Evolutionary conservation across 208 protist species (phyloP), one percentile per base, ranked within the genome.

Genomic region (Wallacemonas sp.): DNA sequence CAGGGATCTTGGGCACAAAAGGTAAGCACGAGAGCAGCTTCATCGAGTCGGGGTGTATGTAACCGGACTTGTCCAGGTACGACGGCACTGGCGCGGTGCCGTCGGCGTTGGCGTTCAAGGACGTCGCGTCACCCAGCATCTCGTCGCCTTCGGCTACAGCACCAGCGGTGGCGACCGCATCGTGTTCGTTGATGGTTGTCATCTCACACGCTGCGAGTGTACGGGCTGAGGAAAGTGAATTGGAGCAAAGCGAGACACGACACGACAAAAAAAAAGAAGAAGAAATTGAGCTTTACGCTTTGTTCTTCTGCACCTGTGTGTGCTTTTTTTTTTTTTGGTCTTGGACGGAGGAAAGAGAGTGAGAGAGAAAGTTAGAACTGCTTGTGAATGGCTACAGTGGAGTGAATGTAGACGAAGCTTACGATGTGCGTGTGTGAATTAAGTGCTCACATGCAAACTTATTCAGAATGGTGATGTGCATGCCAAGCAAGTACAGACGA

Each of bases 11-110:
- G 12, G 67, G 65, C 2, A 79, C 0, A 6, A 53, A 73, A 12
- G 77, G 77, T 2, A 59, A 54, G n/a, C 1, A 21, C 11, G 22
- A 28, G 49, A 86, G 82, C n/a, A 84, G 19, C 0, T 45, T 12
- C 14, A 41, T 59, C 2, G 80, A 76, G 8, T 74, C 67, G 14
- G 74, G 74, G 66, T 90, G 79, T 1, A 83, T 51, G 41, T 72
- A 79, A 31, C 17, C 11, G 15, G 31, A 60, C 21, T 64, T 56
- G 54, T 63, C 56, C 15, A 58, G 51, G 51, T 58, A 58, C 9
- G 28, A 41, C 2, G 30, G 51, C 9, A 58, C 33, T 15, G 44
- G 41, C 33, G 42, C 36, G 36, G 36, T 6, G 36, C 9, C 36
- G 41, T 54, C 51, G 27, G 62, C 60, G 58, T 63, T 19, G 42